Percentiles rank a stretch among this genome's conserved stretches.
phyloP scores from a whole-genome alignment of 768 basidiomycete species.

The Suillus subluteus region DNA sequence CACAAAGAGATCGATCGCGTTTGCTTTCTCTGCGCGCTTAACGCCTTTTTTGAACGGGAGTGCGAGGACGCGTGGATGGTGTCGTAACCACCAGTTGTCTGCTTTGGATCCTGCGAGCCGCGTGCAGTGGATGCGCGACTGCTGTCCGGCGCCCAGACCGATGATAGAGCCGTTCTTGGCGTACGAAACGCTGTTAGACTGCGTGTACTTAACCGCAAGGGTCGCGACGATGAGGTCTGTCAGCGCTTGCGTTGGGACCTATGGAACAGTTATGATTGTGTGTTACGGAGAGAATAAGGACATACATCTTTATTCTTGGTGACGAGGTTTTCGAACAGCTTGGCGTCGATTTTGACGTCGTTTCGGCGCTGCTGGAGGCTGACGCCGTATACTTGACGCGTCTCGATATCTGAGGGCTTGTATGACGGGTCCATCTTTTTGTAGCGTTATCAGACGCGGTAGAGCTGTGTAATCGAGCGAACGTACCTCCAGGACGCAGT shows the following conservation, averaged over 20 bases:
- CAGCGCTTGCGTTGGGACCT: conserved; percentile 78
- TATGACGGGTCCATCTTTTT: conserved; percentile 87
- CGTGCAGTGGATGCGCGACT: conserved; percentile 99
- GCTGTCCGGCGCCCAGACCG: conserved; percentile 96
- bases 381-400: conserved; percentile 94
- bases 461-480: not conserved
- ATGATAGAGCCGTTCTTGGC: conserved; percentile 90
- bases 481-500: conserved; percentile 90
- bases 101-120: conserved; percentile 96
- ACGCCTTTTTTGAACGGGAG: conserved; percentile 97
- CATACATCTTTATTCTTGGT: conserved; percentile 84
- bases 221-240: conserved; percentile 97
- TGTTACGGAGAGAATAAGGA: conserved; percentile 6
- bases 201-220: conserved; percentile 96
- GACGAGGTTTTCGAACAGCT: conserved; percentile 87
- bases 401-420: conserved; percentile 79
- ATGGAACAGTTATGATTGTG: conserved; percentile 9
- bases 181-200: conserved; percentile 98
- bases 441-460: conserved; percentile 15
- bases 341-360: conserved; percentile 80
- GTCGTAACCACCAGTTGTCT: conserved; percentile 99
- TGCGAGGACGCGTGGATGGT: conserved; percentile 90
- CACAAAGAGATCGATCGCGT: conserved; percentile 97
- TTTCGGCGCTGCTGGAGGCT: conserved; percentile 90
- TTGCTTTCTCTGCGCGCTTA: conserved; percentile 97